These are phyloP conservation scores for Nigrospora osmanthi DNA, from an alignment of 2,329 filamentous ascomycete species.

Conservation along the genomic window DNA sequence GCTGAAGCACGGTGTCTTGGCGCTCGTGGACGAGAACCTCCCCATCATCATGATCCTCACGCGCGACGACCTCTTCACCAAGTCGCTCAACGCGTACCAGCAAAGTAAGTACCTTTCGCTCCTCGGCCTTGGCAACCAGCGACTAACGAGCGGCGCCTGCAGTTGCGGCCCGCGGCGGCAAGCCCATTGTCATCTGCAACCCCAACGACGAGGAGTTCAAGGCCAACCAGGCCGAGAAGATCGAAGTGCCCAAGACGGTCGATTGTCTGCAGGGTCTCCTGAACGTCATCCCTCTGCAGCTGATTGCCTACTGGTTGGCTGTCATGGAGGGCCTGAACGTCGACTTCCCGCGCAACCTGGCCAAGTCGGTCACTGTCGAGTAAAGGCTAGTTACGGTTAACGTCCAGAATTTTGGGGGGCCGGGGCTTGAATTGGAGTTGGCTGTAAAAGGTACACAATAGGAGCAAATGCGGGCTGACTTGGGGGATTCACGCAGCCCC, in stretches of 20 bases:
- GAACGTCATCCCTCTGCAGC: constrained; percentile 94
- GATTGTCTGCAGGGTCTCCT: constrained; percentile 93
- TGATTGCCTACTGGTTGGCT: constrained; percentile 98
- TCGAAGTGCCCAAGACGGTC: constrained; percentile 92
- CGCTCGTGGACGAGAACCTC: constrained; percentile 94
- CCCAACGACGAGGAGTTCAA: constrained; percentile 82
- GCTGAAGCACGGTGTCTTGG: constrained; percentile 96
- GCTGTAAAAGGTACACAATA: not conserved
- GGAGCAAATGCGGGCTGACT: too few relatives aligned
- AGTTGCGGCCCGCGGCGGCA: constrained; percentile 93
- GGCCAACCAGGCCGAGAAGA: constrained; percentile 83
- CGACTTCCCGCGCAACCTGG: constrained; percentile 96
- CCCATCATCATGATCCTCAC: constrained; percentile 99
- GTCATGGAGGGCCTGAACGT: constrained; percentile 95
- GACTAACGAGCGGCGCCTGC: not conserved
- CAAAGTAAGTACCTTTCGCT: constrained; percentile 54
- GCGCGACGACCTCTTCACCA: constrained; percentile 90
- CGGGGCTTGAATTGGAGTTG: not conserved
- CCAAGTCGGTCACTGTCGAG: constrained; percentile 98
- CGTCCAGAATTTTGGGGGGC: not conserved
- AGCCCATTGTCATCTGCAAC: constrained; percentile 99
- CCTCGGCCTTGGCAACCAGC: constrained; percentile 11
- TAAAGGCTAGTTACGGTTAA: constrained; percentile 34
- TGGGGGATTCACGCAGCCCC: too few relatives aligned
- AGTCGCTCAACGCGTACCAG: constrained; percentile 99